Conservation (phyloP, 257 asterid genomes). For the Primulina huaijiensis region DNA sequence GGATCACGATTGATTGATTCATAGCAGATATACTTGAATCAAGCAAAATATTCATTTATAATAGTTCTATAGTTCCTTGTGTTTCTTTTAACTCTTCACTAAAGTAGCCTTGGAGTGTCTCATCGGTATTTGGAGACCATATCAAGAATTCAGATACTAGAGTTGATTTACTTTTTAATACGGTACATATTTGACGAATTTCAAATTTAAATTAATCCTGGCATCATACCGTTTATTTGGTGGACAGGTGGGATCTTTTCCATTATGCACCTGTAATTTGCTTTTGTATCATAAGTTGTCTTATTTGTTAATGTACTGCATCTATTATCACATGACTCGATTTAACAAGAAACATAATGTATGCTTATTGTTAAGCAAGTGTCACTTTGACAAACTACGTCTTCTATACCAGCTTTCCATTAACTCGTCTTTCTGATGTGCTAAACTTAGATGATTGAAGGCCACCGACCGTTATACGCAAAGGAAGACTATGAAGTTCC, state of each 20-base stretch:
- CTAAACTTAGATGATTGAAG: slow-evolving; percentile 81
- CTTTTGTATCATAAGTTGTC: not conserved
- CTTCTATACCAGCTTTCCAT: slow-evolving; percentile 18
- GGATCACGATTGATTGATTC: not conserved
- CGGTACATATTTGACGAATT: not conserved
- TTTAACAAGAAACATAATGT: slow-evolving; percentile 2
- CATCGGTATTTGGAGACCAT: not conserved
- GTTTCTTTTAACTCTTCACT: not conserved
- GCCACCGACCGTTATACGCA: slow-evolving; percentile 60
- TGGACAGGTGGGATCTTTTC: not conserved
- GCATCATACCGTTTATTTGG: not conserved
- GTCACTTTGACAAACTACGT: slow-evolving; percentile 22
- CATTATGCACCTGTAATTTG: not conserved
- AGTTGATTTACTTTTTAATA: not conserved
- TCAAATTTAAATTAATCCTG: not conserved
- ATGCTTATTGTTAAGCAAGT: slow-evolving; percentile 2
- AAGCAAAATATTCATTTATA: slow-evolving; percentile 3
- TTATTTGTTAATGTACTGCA: not conserved
- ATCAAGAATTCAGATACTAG: no score
- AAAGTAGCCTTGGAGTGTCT: not conserved
- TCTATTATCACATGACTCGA: not conserved
- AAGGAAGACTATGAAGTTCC: slow-evolving; percentile 68
- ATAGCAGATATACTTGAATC: not conserved
- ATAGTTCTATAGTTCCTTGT: not conserved
- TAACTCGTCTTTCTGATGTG: slow-evolving; percentile 32